phyloP scores from a whole-genome alignment of 805 yeast genomes.

The Jamesozyma rosinii region DNA sequence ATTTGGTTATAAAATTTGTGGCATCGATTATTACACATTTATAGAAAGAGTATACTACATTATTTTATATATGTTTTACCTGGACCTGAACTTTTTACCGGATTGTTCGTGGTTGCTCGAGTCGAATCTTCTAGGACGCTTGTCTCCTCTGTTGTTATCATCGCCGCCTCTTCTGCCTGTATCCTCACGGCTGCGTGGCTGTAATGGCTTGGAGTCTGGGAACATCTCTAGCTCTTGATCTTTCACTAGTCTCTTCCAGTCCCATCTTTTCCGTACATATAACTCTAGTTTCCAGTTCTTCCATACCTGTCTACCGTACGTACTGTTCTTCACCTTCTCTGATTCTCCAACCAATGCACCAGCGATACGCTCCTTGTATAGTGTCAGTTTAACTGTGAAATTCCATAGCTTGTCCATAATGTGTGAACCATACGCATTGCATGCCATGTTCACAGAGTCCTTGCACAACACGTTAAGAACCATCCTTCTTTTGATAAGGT shows the following conservation, averaged over 20 bases:
- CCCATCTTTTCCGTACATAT: constrained; percentile 41
- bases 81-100: not conserved
- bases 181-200: not conserved
- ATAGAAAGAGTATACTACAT: too few species aligned
- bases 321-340: constrained; percentile 69
- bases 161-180: not conserved
- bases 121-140: not conserved
- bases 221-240: constrained; percentile 39
- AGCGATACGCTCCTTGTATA: constrained; percentile 82
- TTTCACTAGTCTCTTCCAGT: constrained; percentile 67
- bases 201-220: constrained; percentile 18
- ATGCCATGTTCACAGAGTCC: constrained; percentile 50
- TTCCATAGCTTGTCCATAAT: constrained; percentile 77
- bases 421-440: constrained; percentile 88
- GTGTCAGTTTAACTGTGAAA: constrained; percentile 66
- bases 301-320: constrained; percentile 88
- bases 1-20: too few species aligned
- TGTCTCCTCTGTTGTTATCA: not conserved
- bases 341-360: constrained; percentile 49
- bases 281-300: constrained; percentile 87
- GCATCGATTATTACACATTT: too few species aligned
- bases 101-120: not conserved
- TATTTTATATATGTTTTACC: too few species aligned
- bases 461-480: constrained; percentile 57
- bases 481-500: constrained; percentile 50